Base-by-base conservation (phyloP, 2,329 filamentous ascomycete genomes). In the Sporothrix curviconia region DNA sequence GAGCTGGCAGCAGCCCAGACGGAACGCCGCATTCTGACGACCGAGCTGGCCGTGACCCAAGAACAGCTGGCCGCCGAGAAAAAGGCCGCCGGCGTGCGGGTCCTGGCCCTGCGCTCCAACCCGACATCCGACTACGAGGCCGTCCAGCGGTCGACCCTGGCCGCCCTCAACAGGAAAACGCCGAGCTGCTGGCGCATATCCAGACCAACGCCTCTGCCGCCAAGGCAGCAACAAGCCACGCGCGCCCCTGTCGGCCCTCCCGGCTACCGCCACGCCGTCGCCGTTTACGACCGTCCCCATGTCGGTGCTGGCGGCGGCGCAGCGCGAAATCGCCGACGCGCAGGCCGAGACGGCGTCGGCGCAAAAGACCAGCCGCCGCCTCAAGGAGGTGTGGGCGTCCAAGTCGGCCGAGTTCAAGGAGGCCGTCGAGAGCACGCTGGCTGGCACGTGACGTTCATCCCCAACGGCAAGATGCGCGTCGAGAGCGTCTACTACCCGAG, bases 401-500 rank as follows among this genome's bases (percentile, higher is more conserved):
- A 99, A 97, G 71, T 91, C 89, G 1, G 84, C 88, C 65, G 94
- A 99, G 73, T 97, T 99, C 75, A 90, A 95, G 51, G 91, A 97
- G 73, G 90, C 92, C 32, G 92, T 99, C 59, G 92, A 92, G 62
- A 90, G 86, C 19, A 87, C 96, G 0, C 80, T 99, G 0, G 94
- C 0, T 99, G 92, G 87, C 92, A 92, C 55, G 84, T 97, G 12
- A 91, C 94, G 32, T 97, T 99, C 70, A 87, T 96, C 69, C 91
- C 92, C n/a, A 96, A 96, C 70, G 94, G 94, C 42, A 92, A 95
- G 66, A 95, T 96, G 73, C 86, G 90, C 32, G 90, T 96, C 22
- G 95, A 92, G 56, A 87, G 82, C 59, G 87, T 92, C 63, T 95
- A 92, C 68, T 89, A 88, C 68, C 87, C 91, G 0, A 85, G 82